These are phyloP conservation scores for Houttuynia cordata DNA, from an alignment of 164 flowering plant genomes.

Conservation along the genomic window DNA sequence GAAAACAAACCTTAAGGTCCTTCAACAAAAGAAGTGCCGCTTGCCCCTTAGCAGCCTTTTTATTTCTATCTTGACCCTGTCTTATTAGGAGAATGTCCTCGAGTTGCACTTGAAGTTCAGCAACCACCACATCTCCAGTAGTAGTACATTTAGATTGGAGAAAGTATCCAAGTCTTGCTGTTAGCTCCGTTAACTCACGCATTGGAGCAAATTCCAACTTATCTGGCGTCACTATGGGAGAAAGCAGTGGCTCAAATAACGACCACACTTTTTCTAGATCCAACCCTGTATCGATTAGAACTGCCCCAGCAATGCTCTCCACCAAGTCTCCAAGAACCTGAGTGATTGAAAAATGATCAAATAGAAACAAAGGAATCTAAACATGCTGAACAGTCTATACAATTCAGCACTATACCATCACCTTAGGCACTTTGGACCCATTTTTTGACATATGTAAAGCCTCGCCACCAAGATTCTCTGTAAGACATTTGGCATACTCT, in stretches of 20 bases:
- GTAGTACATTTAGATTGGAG: conserved; percentile 28
- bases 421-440: conserved; percentile 60
- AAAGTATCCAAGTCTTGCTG: conserved; percentile 67
- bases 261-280: conserved; percentile 72
- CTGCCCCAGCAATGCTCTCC: conserved; percentile 91
- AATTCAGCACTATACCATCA: conserved; percentile 6
- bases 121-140: conserved; percentile 39
- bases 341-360: conserved; percentile 1
- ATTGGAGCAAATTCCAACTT: conserved; percentile 65
- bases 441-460: conserved; percentile 11
- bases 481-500: conserved; percentile 37
- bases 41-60: conserved; percentile 57
- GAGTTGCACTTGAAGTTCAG: conserved; percentile 54
- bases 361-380: background rate
- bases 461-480: conserved; percentile 10
- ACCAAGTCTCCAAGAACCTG: conserved; percentile 92
- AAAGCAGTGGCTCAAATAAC: conserved; percentile 53
- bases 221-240: conserved; percentile 90
- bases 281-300: conserved; percentile 59
- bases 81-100: conserved; percentile 44
- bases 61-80: conserved; percentile 38
- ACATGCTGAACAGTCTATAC: background rate
- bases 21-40: conserved; percentile 61
- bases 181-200: conserved; percentile 60
- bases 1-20: conserved; percentile 53